Percentiles rank a stretch among this genome's conserved stretches.
phyloP scores from a whole-genome alignment of 2,329 filamentous ascomycete genomes.

The Cladophialophora yegresii region DNA sequence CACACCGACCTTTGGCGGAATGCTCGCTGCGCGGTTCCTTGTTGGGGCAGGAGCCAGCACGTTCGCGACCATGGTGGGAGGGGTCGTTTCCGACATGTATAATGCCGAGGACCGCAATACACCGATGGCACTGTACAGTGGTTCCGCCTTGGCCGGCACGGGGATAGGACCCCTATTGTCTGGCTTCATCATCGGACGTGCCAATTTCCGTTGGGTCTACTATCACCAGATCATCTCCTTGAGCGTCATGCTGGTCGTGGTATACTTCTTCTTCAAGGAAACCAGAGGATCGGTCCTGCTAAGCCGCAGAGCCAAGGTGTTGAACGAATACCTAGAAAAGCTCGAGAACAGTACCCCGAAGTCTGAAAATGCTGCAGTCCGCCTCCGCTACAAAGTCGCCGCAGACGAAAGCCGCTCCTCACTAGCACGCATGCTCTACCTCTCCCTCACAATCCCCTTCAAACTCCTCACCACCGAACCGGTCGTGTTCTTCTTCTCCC shows the following conservation, averaged over 20 bases:
- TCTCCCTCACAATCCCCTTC: slow-evolving; percentile 37
- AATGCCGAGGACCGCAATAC: slow-evolving; percentile 76
- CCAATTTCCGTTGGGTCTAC: slow-evolving; percentile 83
- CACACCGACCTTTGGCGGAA: slow-evolving; percentile 68
- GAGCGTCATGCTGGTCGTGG: slow-evolving; percentile 62
- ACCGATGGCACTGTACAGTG: slow-evolving; percentile 88
- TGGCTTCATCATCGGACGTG: slow-evolving; percentile 67
- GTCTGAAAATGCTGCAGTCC: slow-evolving; percentile 51
- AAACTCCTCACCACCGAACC: slow-evolving; percentile 63
- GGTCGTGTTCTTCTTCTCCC: slow-evolving; percentile 70
- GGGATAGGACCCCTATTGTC: slow-evolving; percentile 74
- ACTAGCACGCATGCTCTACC: slow-evolving; percentile 32
- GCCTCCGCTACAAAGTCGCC: slow-evolving; percentile 33
- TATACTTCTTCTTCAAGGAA: slow-evolving; percentile 74
- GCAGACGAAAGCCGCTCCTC: slow-evolving; percentile 34
- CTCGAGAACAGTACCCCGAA: slow-evolving; percentile 54
- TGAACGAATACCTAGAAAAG: slow-evolving; percentile 79
- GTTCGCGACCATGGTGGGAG: slow-evolving; percentile 90
- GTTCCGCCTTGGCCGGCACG: slow-evolving; percentile 73
- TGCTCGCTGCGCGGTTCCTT: slow-evolving; percentile 71
- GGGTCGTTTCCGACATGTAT: slow-evolving; percentile 85
- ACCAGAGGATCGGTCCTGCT: slow-evolving; percentile 79
- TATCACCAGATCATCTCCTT: slow-evolving; percentile 78
- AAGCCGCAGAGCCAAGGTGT: slow-evolving; percentile 67
- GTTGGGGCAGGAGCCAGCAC: slow-evolving; percentile 69